Evolutionary conservation across 805 yeast genomes (phyloP).

Genomic region (Blastobotrys robertii): DNA sequence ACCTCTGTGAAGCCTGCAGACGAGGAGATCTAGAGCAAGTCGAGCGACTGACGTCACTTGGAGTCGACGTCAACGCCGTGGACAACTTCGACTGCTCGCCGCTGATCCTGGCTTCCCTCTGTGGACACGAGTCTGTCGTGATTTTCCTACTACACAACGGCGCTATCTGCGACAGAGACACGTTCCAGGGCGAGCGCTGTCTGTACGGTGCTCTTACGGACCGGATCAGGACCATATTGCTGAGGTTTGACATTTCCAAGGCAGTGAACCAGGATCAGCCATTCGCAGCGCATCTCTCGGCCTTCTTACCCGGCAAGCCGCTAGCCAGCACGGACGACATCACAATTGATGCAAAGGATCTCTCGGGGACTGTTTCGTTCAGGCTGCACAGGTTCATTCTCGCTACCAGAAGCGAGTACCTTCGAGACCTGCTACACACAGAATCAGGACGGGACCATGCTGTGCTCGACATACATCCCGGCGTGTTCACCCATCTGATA

Average conservation of each 20-base stretch:
- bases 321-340: conserved; percentile 21
- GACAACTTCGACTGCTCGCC: conserved; percentile 75
- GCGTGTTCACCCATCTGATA: conserved; percentile 21
- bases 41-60: conserved; percentile 45
- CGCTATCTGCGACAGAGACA: conserved; percentile 69
- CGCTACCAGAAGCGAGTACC: conserved; percentile 23
- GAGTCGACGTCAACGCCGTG: conserved; percentile 43
- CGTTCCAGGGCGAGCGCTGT: conserved; percentile 73
- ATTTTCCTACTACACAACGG: conserved; percentile 51
- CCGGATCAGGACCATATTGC: conserved; percentile 45
- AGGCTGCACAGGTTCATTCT: conserved; percentile 20
- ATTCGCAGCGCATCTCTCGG: conserved; percentile 59
- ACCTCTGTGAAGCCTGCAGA: conserved; percentile 58
- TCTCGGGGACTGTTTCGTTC: conserved; percentile 1
- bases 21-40: conserved; percentile 58
- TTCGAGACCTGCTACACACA: conserved; percentile 25
- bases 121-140: conserved; percentile 68
- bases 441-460: conserved; percentile 15
- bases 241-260: conserved; percentile 55
- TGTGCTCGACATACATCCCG: conserved; percentile 18
- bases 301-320: conserved; percentile 27
- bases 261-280: conserved; percentile 61
- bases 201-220: conserved; percentile 71
- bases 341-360: conserved; percentile 9
- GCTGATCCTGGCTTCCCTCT: conserved; percentile 57